Conservation (phyloP, 2,329 filamentous ascomycete species). For the Fusarium longipes region DNA sequence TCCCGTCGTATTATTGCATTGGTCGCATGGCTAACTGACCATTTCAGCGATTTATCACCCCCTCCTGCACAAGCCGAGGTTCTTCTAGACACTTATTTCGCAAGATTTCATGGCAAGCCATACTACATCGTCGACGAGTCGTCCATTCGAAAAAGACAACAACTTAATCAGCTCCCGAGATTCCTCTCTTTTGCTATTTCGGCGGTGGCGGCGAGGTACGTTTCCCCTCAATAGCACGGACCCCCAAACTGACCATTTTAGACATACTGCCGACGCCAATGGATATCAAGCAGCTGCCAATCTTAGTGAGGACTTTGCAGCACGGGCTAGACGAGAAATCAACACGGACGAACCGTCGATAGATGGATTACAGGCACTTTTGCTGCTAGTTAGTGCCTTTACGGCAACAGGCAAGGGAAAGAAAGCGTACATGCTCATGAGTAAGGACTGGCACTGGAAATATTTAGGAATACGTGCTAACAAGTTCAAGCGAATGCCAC, state of each 20-base stretch:
- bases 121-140: conserved; percentile 85
- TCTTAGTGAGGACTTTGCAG: conserved; percentile 77
- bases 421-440: conserved; percentile 87
- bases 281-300: conserved; percentile 75
- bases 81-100: conserved; percentile 82
- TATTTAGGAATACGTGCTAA: conserved; percentile 49
- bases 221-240: not conserved
- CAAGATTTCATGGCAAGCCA: conserved; percentile 82
- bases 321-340: conserved; percentile 74
- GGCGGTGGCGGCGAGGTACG: conserved; percentile 71
- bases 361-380: conserved; percentile 78
- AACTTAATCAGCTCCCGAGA: conserved; percentile 71
- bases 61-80: conserved; percentile 66
- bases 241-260: conserved; percentile 20
- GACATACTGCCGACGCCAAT: conserved; percentile 75
- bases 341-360: conserved; percentile 85
- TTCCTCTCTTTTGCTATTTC: conserved; percentile 68
- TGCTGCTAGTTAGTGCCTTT: conserved; percentile 80
- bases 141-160: conserved; percentile 76
- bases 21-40: conserved; percentile 21
- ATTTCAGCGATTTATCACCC: conserved; percentile 58
- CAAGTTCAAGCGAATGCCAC: conserved; percentile 72
- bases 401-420: conserved; percentile 83
- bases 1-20: not conserved
- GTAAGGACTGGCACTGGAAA: conserved; percentile 57